phyloP scores from a whole-genome alignment of 2,329 filamentous ascomycete genomes.

The Fusarium sacchari region DNA sequence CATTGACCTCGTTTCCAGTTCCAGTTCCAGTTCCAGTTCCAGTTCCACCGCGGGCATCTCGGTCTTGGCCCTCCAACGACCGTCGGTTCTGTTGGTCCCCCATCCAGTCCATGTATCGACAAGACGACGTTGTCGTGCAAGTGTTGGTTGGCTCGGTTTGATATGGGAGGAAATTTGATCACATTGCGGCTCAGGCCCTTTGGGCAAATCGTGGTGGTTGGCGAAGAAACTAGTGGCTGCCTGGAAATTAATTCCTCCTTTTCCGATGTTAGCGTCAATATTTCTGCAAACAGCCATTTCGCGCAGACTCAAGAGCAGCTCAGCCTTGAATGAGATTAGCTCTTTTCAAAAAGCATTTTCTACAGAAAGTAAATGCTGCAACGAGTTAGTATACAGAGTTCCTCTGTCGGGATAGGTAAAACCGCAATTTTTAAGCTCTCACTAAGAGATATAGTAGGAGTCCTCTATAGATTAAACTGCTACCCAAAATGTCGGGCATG shows the following conservation, averaged over 20 bases:
- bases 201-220: background rate
- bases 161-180: background rate
- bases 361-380: background rate
- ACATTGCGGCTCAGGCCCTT: background rate
- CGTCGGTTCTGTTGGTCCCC: background rate
- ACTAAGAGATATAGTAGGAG: background rate
- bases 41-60: background rate
- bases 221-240: background rate
- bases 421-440: background rate
- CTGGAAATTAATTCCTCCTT: constrained; percentile 4
- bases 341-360: background rate
- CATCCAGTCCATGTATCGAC: background rate
- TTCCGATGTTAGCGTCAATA: background rate
- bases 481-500: background rate
- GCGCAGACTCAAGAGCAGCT: background rate
- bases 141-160: background rate
- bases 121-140: background rate
- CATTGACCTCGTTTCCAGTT: background rate
- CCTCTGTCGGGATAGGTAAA: background rate
- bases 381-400: background rate
- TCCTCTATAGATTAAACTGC: background rate
- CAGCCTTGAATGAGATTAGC: background rate
- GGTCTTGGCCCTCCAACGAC: background rate
- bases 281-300: background rate
- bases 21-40: no score